A percentile compares a stretch with the other conserved stretches of the same genome.
Conservation (phyloP, 2,329 filamentous ascomycete genomes). For the Monosporascus sp. region DNA sequence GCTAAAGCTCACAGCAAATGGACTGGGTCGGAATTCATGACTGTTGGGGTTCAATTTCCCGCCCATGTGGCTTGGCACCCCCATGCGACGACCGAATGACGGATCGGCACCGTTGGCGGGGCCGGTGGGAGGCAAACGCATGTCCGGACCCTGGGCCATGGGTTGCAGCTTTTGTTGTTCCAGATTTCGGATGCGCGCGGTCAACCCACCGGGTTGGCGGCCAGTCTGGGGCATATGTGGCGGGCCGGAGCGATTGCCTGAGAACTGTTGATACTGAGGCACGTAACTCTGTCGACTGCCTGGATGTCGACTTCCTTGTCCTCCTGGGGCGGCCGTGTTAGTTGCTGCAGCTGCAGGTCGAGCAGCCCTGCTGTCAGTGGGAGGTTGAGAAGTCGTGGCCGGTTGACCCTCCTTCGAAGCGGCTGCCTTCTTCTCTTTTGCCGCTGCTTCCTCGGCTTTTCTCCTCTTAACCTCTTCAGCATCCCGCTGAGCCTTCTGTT, state of each 20-base stretch:
- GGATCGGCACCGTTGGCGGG: conserved; percentile 56
- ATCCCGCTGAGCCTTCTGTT: conserved; percentile 78
- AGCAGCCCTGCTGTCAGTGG: conserved; percentile 19
- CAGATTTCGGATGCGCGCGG: conserved; percentile 45
- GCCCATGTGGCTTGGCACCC: conserved; percentile 45
- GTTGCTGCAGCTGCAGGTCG: conserved; percentile 28
- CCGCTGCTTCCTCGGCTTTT: conserved; percentile 36
- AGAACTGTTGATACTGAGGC: conserved; percentile 42
- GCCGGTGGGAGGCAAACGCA: conserved; percentile 68
- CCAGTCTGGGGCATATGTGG: conserved; percentile 37
- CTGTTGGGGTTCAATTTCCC: conserved; percentile 60
- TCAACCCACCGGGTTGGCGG: conserved; percentile 41
- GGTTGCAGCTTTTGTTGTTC: conserved; percentile 45
- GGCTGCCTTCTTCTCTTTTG: conserved; percentile 49
- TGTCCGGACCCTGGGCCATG: conserved; percentile 39
- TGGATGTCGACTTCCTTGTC: conserved; percentile 34
- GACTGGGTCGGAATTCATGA: conserved; percentile 80
- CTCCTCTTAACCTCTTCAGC: conserved; percentile 55
- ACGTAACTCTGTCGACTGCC: conserved; percentile 44
- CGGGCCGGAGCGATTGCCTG: conserved; percentile 41
- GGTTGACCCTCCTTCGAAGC: conserved; percentile 43
- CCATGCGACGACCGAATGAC: conserved; percentile 48
- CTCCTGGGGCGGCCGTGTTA: conserved; percentile 10
- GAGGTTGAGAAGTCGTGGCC: conserved; percentile 17
- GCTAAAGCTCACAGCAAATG: conserved; percentile 75